Base-by-base conservation (phyloP, 495 filamentous ascomycete genomes). In the Neurospora sp. region DNA sequence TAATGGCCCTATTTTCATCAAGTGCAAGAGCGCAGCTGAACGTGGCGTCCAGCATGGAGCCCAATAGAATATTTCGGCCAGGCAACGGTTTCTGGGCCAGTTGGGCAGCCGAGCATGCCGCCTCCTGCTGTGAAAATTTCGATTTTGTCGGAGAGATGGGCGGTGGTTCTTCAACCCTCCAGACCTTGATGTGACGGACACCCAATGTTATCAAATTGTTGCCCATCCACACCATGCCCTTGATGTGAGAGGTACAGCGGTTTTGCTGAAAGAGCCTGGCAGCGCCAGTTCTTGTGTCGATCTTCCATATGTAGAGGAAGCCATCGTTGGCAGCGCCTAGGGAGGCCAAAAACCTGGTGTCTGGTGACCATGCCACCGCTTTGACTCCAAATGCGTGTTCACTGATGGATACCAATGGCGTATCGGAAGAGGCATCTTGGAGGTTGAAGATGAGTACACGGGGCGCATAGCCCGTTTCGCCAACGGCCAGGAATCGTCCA, bases 401-500 rank as follows among this genome's bases (percentile, higher is more conserved):
- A 39, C 89, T 91, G 69, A 98, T 86, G 38, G 93, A 92, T 13
- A 91, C 90, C n/a, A 97, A 84, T 36, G 96, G 96, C 17, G 88
- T 86, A 78, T 98, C 94, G 21, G 90, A 89, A 9, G 92, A 89
- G 42, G 86, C 86, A 78, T 96, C 93, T 77, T 89, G 86, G 10
- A 94, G 91, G 48, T 89, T 93, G 82, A 96, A 99, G 43, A 99
- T 90, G 66, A 98, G 86, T 5, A 98, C 93, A 66, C 96, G 87
- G 9, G 96, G 96, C 73, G 91, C 92, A 82, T 98, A 97, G 70
- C 96, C 96, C 36, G 94, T 97, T 89, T 99, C 96, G 79, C 96
- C 96, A 39, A 98, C 90, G 36, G 96, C 96, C 48, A 99, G 87
- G 79, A 92, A 93, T 73, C 88, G 91, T 62, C 93, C 96, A 86